Evolutionary conservation across 2,329 filamentous ascomycete genomes (phyloP).

Genomic region (Alternaria sp.): DNA sequence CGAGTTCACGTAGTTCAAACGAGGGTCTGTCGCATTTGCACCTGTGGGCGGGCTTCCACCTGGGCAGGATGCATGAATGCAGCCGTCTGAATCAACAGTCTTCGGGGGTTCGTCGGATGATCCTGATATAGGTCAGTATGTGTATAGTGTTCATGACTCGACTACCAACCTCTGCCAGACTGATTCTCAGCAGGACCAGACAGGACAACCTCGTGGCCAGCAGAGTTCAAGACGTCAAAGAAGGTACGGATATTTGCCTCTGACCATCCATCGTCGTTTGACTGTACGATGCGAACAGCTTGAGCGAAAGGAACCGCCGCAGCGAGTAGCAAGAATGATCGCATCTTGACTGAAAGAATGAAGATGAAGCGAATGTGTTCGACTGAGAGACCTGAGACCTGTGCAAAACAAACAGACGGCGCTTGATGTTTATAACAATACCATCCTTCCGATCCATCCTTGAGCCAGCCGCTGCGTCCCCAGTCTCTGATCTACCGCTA

Average conservation of each 20-base stretch:
- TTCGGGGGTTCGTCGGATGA: constrained; percentile 62
- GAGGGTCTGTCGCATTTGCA: constrained; percentile 63
- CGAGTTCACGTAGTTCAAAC: constrained; percentile 77
- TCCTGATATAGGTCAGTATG: constrained; percentile 52
- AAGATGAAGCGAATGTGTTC: constrained; percentile 14
- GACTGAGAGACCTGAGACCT: constrained; percentile 1
- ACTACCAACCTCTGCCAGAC: constrained; percentile 65
- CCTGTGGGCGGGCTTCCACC: constrained; percentile 65
- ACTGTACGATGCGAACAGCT: constrained; percentile 59
- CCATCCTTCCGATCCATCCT: not conserved
- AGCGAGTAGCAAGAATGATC: constrained; percentile 35
- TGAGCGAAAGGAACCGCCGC: constrained; percentile 38
- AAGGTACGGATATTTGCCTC: constrained; percentile 71
- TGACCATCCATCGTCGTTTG: constrained; percentile 79
- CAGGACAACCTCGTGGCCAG: constrained; percentile 69
- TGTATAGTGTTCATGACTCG: not conserved
- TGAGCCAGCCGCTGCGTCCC: not conserved
- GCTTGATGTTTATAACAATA: constrained; percentile 21
- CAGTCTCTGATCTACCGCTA: constrained; percentile 4
- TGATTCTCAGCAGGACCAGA: constrained; percentile 73
- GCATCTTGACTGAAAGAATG: constrained; percentile 52
- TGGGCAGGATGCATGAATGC: constrained; percentile 70
- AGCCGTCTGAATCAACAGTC: constrained; percentile 59
- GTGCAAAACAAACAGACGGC: not conserved
- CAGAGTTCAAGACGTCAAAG: constrained; percentile 63